Base-by-base conservation (phyloP, 331 rosid species). In the Erythrophleum ivorense region DNA sequence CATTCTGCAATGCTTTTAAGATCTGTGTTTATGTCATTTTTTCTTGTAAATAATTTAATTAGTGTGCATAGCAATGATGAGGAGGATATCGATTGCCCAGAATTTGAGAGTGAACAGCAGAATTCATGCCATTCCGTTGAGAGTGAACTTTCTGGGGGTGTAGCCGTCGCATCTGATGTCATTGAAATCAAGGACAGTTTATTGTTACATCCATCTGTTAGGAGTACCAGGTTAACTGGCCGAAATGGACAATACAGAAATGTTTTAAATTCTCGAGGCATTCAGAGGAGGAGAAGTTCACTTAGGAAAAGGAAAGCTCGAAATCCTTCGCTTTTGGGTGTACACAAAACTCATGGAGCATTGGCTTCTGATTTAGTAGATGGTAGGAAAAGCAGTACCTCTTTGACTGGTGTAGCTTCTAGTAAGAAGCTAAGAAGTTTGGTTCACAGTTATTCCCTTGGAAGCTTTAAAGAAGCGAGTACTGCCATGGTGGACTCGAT, bases 231-330 rank as follows among this genome's bases (percentile, higher is more conserved):
- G 63, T 79, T 82, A 65, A 60, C 87, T 41, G 70, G 86, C 80
- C 90, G 90, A 65, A 86, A 74, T 64, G 82, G 86, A 43, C 96
- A 86, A 74, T 84, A 82, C 68, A 87, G 89, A 78, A 87, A 63
- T 38, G 76, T 83, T 41, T 70, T 87, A 81, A 76, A 79, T 73
- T 88, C 89, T 19, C 88, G 93, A 71, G 88, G 90, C 41, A 71
- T 88, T 68, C 93, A 84, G 82, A 91, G 87, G 85, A 91, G 94
- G 86, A 89, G 98, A 84, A 95, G 95, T 84, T 91, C 97, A 0
- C 86, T 88, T 73, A 80, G 94, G 84, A 91, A 86, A 66, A 86
- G 89, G 86, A 89, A 87, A 73, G 85, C 90, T 40, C 85, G 91
- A 71, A 90, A 52, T 84, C 82, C 92, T 78, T 83, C 85, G 1